Conservation (phyloP, 805 yeast genomes). For the Candida nanaspora region DNA sequence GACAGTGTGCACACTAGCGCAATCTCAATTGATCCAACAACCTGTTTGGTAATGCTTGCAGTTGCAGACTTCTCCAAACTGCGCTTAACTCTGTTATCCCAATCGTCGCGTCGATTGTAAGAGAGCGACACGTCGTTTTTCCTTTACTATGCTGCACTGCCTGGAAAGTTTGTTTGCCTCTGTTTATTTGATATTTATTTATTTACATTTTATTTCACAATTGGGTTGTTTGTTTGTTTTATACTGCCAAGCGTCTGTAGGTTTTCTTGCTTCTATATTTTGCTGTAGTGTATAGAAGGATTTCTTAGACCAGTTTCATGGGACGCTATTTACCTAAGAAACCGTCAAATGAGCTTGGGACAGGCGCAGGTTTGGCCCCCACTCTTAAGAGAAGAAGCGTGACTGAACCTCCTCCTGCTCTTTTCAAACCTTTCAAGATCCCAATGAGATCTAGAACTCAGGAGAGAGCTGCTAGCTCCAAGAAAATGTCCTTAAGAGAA, state of each 20-base stretch:
- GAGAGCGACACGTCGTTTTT: not conserved
- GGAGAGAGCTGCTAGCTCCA: conserved; percentile 6
- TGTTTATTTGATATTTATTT: too few relatives aligned
- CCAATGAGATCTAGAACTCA: conserved; percentile 39
- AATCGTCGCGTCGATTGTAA: not conserved
- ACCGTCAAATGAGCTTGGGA: conserved; percentile 47
- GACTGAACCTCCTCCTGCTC: conserved; percentile 39
- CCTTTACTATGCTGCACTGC: not conserved
- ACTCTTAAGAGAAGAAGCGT: conserved; percentile 47
- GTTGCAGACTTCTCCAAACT: too few relatives aligned
- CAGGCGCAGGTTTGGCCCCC: conserved; percentile 63
- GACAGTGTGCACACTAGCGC: too few relatives aligned
- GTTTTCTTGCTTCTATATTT: too few relatives aligned
- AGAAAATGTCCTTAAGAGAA: conserved; percentile 14
- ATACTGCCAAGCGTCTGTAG: too few relatives aligned
- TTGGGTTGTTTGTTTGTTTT: too few relatives aligned
- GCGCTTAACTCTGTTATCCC: not conserved
- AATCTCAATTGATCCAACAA: too few relatives aligned
- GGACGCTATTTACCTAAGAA: conserved; percentile 28
- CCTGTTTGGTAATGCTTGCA: too few relatives aligned
- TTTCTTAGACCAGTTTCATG: conserved; percentile 2
- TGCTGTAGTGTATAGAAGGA: too few relatives aligned
- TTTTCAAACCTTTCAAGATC: conserved; percentile 63
- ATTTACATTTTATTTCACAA: too few relatives aligned
- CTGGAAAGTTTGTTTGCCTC: not conserved